A percentile compares a stretch with the other conserved stretches of the same genome.
These are phyloP conservation scores for Curvularia lunata DNA, from an alignment of 2,329 filamentous ascomycete species.

Conservation along the genomic window DNA sequence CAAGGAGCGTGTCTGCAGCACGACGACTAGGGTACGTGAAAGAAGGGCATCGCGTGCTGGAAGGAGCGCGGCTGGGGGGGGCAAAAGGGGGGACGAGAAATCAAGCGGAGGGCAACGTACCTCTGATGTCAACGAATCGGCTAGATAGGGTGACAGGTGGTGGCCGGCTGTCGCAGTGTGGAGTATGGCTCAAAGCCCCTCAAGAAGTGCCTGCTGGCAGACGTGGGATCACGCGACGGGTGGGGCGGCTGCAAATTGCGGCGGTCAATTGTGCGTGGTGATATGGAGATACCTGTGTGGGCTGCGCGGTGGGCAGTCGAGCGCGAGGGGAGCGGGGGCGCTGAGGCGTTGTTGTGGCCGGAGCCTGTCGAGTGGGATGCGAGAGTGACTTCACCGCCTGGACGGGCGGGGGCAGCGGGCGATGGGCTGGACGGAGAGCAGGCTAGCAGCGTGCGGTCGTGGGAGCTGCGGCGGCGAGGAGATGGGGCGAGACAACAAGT, in stretches of 20 bases:
- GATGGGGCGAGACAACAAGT: conserved; percentile 24
- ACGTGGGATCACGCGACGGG: conserved; percentile 45
- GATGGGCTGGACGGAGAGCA: conserved; percentile 22
- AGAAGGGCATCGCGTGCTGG: conserved; percentile 5
- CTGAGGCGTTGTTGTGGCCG: conserved; percentile 46
- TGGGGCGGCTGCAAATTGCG: conserved; percentile 30
- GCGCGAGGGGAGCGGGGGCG: conserved; percentile 37
- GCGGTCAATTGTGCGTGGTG: conserved; percentile 39
- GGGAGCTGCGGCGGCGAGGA: conserved; percentile 23
- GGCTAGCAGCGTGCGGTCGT: conserved; percentile 26
- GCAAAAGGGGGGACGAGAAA: not conserved
- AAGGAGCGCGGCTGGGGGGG: not conserved
- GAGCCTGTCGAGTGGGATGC: conserved; percentile 46
- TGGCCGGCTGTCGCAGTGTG: conserved; percentile 35
- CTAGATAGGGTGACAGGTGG: conserved; percentile 25
- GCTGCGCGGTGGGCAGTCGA: conserved; percentile 37
- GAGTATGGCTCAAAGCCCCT: conserved; percentile 51
- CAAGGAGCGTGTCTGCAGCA: conserved; percentile 22
- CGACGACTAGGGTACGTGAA: conserved; percentile 6
- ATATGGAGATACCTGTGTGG: conserved; percentile 36
- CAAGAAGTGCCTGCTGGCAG: conserved; percentile 45
- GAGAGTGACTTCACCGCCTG: conserved; percentile 49
- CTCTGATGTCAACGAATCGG: conserved; percentile 37
- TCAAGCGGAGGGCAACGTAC: conserved; percentile 31
- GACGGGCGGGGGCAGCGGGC: conserved; percentile 24